Base-by-base conservation (phyloP, 1,284 basidiomycete species). In the Boletus hoseneyae region DNA sequence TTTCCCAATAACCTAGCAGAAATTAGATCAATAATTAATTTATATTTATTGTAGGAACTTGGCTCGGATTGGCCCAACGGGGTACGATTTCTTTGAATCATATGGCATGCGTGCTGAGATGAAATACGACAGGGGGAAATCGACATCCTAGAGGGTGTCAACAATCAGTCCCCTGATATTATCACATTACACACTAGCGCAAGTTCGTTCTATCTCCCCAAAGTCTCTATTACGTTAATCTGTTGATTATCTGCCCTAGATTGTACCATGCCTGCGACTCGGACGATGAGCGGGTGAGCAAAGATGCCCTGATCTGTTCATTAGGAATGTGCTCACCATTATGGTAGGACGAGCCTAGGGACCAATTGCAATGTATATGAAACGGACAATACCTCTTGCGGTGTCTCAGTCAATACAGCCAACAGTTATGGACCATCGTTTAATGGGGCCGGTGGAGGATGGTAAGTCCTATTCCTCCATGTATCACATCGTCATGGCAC, bases 61-160 rank as follows among this genome's bases (percentile, higher is more conserved):
- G 64, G 61, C 7, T 0, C n/a, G 4, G 36, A 63, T 35, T 63
- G 64, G 61, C 61, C 61, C 0, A 37, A 64, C 3, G 53, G 57
- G 44, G 63, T 57, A 44, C 11, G 4, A 6, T 16, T n/a, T 13
- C 15, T 4, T 39, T 3, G 2, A 8, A 11, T 29, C 10, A 1
- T 4, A 11, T 27, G 3, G 25, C 2, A 16, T 11, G 29, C 12
- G 8, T 11, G 11, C 40, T 47, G 11, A 54, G 11, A 45, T 16
- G 27, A 18, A 25, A 18, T 15, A 6, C 10, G 3, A 42, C 8
- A 67, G 64, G 62, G 82, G 6, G 81, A 88, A 64, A 72, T 86
- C 30, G 85, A 87, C 63, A 83, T 88, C 43, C 49, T 88, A 25
- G 86, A 88, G 64, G 84, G 79, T 15, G 75, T 87, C 35, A 86